A percentile compares a stretch with the other conserved stretches of the same genome.
Evolutionary conservation across 2,329 filamentous ascomycete genomes (phyloP).

Genomic region (Leptodontidium sp.): DNA sequence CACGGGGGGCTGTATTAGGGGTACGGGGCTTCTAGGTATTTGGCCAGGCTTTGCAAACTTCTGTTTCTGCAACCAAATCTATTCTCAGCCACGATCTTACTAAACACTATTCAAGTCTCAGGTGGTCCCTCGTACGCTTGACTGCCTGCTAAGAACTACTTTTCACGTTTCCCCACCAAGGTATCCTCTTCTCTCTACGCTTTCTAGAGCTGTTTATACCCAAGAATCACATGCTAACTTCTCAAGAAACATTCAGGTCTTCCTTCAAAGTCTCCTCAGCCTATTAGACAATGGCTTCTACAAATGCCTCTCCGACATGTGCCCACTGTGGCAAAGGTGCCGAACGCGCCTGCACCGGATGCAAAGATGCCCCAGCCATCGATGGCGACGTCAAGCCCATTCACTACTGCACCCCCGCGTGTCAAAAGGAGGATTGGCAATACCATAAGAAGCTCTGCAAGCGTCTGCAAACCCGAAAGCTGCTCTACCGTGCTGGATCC

Average conservation of each 20-base stretch:
- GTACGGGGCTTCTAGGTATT: no score
- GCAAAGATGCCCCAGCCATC: constrained; percentile 18
- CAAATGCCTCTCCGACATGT: not conserved
- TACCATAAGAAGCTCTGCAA: constrained; percentile 17
- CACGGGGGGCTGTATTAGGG: no score
- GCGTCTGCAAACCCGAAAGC: constrained; percentile 2
- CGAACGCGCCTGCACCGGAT: constrained; percentile 1
- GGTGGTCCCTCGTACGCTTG: not conserved
- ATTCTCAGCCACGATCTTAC: no score
- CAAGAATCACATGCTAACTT: not conserved
- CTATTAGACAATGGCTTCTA: not conserved
- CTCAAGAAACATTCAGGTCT: not conserved
- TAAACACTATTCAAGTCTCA: not conserved
- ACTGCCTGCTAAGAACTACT: not conserved
- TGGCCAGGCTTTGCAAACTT: no score
- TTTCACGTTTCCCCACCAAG: not conserved
- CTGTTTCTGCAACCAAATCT: no score
- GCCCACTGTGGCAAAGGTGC: constrained; percentile 1
- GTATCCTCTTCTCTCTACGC: not conserved
- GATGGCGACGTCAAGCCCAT: not conserved
- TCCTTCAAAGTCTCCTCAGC: not conserved
- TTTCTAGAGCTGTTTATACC: not conserved
- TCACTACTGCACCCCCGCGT: constrained; percentile 18
- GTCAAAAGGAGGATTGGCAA: constrained; percentile 23
- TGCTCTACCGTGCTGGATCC: constrained; percentile 20